phyloP scores from a whole-genome alignment of 192 early-diverging fungal species.

The Obelidium mucronatum region DNA sequence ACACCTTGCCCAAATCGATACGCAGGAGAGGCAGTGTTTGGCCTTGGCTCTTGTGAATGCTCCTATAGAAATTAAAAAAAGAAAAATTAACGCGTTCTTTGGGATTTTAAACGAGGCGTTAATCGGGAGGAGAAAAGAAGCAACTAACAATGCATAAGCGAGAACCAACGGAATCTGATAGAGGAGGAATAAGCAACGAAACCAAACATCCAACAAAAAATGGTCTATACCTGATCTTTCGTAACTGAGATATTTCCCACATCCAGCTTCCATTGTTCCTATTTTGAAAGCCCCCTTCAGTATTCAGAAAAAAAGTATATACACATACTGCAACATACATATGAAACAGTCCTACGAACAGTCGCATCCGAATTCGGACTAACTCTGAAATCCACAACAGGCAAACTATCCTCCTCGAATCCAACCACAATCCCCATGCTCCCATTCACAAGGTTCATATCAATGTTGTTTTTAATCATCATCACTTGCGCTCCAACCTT shows the following conservation, averaged over 20 bases:
- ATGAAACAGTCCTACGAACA: background rate
- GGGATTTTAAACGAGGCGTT: too few relatives aligned
- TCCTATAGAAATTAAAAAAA: too few relatives aligned
- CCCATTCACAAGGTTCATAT: conserved; percentile 53
- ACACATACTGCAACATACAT: too few relatives aligned
- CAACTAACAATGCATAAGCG: conserved; percentile 56
- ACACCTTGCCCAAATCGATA: too few relatives aligned
- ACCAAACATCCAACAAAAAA: background rate
- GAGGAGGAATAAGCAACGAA: background rate
- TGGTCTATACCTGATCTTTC: conserved; percentile 5
- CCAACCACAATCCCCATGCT: conserved; percentile 44
- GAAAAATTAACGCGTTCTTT: too few relatives aligned
- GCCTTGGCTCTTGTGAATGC: too few relatives aligned
- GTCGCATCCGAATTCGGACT: background rate
- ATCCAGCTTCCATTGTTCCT: background rate
- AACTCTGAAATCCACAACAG: conserved; percentile 47
- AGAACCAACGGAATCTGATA: conserved; percentile 50
- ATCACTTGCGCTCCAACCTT: conserved; percentile 87
- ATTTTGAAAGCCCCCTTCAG: too few relatives aligned
- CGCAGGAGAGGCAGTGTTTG: too few relatives aligned
- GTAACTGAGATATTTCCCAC: background rate
- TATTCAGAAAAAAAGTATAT: too few relatives aligned
- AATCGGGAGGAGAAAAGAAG: too few relatives aligned
- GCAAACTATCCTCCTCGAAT: conserved; percentile 38
- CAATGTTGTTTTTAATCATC: conserved; percentile 64